phyloP scores from a whole-genome alignment of 371 early-diverging fungal species.

The Rhizopus microsporus region DNA sequence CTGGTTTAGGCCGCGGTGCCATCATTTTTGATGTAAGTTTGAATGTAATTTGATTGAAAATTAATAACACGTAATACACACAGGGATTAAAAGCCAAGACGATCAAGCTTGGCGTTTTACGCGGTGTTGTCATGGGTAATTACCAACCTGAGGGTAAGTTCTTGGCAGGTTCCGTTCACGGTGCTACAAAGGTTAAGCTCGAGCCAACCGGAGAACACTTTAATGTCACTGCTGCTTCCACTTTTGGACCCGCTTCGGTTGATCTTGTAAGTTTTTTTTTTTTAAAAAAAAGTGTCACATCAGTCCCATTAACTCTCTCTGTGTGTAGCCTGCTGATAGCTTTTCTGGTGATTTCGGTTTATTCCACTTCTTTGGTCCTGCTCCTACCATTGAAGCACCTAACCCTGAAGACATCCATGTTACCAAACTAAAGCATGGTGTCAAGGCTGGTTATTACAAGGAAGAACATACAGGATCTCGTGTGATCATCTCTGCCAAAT shows the following conservation, averaged over 20 bases:
- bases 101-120: slow-evolving; percentile 22
- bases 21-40: slow-evolving; percentile 28
- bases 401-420: slow-evolving; percentile 38
- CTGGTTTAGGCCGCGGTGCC: slow-evolving; percentile 27
- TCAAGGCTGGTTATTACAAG: slow-evolving; percentile 34
- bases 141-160: slow-evolving; percentile 24
- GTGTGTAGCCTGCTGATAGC: slow-evolving; percentile 29
- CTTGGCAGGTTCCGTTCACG: slow-evolving; percentile 22
- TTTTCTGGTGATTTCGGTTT: slow-evolving; percentile 28
- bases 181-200: slow-evolving; percentile 26
- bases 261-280: slow-evolving; percentile 23
- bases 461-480: slow-evolving; percentile 17
- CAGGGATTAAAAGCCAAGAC: slow-evolving; percentile 29
- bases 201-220: slow-evolving; percentile 22
- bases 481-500: slow-evolving; percentile 20
- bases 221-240: slow-evolving; percentile 27
- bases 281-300: not conserved
- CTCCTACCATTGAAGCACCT: slow-evolving; percentile 27
- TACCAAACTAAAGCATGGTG: slow-evolving; percentile 21
- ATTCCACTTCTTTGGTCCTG: slow-evolving; percentile 19
- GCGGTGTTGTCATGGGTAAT: slow-evolving; percentile 30
- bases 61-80: not conserved
- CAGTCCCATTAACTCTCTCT: not conserved
- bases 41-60: not conserved
- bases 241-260: slow-evolving; percentile 24